Percentiles rank a stretch among this genome's conserved stretches.
These are phyloP conservation scores for Rhodotorula graminis DNA, from an alignment of 768 basidiomycete genomes.

Conservation along the genomic window DNA sequence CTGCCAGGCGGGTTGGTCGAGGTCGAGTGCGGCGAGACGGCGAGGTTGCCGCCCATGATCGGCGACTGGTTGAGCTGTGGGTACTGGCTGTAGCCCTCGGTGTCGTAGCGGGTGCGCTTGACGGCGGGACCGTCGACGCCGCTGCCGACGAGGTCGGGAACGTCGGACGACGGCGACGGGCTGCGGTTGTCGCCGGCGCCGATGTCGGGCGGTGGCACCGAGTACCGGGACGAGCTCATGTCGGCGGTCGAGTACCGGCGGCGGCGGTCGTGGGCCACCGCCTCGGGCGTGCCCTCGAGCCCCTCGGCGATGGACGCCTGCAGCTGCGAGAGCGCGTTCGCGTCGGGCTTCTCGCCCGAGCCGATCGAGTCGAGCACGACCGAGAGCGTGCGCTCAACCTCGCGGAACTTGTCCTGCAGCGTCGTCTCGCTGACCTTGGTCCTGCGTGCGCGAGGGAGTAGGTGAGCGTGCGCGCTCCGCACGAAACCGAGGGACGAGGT, in stretches of 20 bases:
- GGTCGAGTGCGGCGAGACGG: background rate
- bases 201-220: background rate
- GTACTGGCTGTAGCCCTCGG: background rate
- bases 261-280: background rate
- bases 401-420: conserved; percentile 22
- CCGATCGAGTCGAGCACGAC: conserved; percentile 26
- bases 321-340: conserved; percentile 1
- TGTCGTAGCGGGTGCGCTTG: conserved; percentile 1
- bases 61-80: background rate
- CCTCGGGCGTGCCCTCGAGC: background rate
- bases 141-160: background rate
- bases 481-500: background rate
- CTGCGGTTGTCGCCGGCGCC: background rate
- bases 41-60: background rate
- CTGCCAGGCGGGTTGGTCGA: background rate
- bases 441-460: background rate
- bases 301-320: conserved; percentile 25
- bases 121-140: background rate
- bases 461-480: too few species aligned
- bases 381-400: conserved; percentile 18
- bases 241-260: background rate
- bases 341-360: conserved; percentile 25
- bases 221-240: background rate
- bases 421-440: conserved; percentile 2
- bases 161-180: background rate